Evolutionary conservation across 2,329 filamentous ascomycete genomes (phyloP), one percentile per base, ranked within the genome.

Genomic region (Tolypocladium pustulatum): DNA sequence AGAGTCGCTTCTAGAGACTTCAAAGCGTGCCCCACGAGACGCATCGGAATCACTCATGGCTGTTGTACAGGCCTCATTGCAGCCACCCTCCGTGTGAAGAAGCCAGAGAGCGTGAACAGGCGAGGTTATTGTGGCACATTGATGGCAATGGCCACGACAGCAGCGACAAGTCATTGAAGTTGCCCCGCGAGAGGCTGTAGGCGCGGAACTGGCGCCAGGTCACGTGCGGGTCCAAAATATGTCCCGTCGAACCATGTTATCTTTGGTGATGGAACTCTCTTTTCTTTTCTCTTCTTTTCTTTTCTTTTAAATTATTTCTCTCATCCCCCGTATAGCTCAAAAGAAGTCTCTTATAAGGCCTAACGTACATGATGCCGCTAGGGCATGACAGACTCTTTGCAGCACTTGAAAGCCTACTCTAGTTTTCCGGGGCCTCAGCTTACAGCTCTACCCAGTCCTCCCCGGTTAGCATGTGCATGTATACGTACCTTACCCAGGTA

Each of bases 201-300:
- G 51, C 55, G 61, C 72, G 70, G 67, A 68, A 73, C 59, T 67
- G 65, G 69, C 71, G 67, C 72, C 71, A 66, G 55, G 65, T 74
- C 72, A 74, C 72, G 72, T 74, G 72, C 40, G 36, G 53, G 15
- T 13, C 9, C 38, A 9, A 41, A 17, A 8, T 7, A 7, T n/a
- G 20, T 8, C 8, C 20, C 7, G 41, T 4, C n/a, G 55, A 32
- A 46, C 12, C 55, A 4, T 36, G 34, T 36, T n/a, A 49, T 30
- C 25, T 13, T 27, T 7, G 25, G 8, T 5, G 43, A 27, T 15
- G 15, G 36, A 49, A 20, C n/a, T 9, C 32, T 1, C 9, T 32
- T 51, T 5, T 51, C 17, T 4, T 10, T 20, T 10, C 27, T 2
- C 32, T 51, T 1, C 9, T 32, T 51, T 5, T 51, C 17, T 4